A percentile compares a stretch with the other conserved stretches of the same genome.
phyloP scores from a whole-genome alignment of 2,329 filamentous ascomycete genomes.

The Aspergillus unguis region DNA sequence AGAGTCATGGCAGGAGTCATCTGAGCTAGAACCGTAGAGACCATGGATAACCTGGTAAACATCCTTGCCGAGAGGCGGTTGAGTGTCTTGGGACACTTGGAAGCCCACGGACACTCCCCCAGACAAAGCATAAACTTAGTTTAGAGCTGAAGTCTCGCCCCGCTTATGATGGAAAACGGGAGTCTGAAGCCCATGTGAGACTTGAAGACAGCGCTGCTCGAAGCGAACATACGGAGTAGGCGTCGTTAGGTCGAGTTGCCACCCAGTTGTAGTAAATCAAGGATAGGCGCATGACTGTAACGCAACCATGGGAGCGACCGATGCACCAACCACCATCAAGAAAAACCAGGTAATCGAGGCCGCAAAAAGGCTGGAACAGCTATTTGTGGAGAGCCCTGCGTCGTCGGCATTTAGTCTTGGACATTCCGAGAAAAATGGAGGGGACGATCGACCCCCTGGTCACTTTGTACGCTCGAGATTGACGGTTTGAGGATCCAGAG shows the following conservation, averaged over 20 bases:
- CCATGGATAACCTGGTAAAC: not conserved
- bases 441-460: constrained; percentile 2
- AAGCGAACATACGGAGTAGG: not conserved
- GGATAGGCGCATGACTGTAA: constrained; percentile 15
- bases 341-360: not conserved
- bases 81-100: too few species aligned
- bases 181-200: not conserved
- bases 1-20: not conserved
- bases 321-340: constrained; percentile 8
- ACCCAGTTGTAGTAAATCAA: constrained; percentile 1
- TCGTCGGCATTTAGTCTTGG: not conserved
- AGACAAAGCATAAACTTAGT: not conserved
- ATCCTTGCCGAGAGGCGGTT: not conserved
- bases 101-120: not conserved
- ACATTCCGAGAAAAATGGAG: not conserved
- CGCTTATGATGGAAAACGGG: not conserved
- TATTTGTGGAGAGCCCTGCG: constrained; percentile 12
- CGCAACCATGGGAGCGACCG: constrained; percentile 13
- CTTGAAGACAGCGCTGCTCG: not conserved
- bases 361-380: constrained; percentile 4
- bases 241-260: constrained; percentile 1
- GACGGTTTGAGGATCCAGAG: constrained; percentile 14
- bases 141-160: not conserved
- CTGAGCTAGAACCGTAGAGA: not conserved
- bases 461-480: constrained; percentile 1